These are phyloP conservation scores for Globisporangium nodosum DNA, from an alignment of 352 stramenopile species.

Conservation along the genomic window DNA sequence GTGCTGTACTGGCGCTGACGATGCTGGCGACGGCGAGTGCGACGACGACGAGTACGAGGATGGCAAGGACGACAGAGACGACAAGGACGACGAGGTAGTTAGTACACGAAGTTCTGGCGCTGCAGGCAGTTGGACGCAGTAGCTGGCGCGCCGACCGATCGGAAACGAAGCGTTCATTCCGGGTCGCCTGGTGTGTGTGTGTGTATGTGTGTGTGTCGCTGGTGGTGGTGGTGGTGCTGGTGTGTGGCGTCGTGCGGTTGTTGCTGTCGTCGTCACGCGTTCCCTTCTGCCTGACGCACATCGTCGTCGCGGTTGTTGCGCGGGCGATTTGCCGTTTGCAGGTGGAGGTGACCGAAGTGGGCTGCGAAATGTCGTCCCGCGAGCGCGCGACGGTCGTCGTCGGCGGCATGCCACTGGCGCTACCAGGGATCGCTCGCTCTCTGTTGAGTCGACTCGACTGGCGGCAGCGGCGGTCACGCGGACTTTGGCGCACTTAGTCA, in stretches of 20 bases:
- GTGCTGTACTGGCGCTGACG: background rate
- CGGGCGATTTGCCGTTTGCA: background rate
- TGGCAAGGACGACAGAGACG: background rate
- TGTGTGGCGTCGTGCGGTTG: no score
- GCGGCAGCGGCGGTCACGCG: no score
- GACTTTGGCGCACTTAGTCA: no score
- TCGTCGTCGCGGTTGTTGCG: background rate
- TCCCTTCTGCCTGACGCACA: no score
- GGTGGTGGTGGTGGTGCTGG: background rate
- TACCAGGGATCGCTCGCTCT: no score
- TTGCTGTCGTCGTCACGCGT: no score
- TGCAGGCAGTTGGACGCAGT: background rate
- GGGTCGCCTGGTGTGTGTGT: background rate
- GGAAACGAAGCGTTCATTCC: no score
- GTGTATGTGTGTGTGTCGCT: background rate
- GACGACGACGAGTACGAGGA: background rate
- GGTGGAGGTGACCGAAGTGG: background rate
- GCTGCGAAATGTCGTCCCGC: background rate
- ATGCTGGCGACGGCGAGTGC: background rate
- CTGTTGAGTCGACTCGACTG: no score
- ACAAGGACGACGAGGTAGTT: background rate
- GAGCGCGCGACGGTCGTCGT: background rate
- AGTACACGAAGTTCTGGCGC: background rate
- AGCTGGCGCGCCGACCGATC: background rate
- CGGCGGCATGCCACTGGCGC: no score